Percentiles rank a stretch among this genome's conserved stretches.
Conservation (phyloP, 2,329 filamentous ascomycete genomes). For the Phaeophleospora eucalypticola region DNA sequence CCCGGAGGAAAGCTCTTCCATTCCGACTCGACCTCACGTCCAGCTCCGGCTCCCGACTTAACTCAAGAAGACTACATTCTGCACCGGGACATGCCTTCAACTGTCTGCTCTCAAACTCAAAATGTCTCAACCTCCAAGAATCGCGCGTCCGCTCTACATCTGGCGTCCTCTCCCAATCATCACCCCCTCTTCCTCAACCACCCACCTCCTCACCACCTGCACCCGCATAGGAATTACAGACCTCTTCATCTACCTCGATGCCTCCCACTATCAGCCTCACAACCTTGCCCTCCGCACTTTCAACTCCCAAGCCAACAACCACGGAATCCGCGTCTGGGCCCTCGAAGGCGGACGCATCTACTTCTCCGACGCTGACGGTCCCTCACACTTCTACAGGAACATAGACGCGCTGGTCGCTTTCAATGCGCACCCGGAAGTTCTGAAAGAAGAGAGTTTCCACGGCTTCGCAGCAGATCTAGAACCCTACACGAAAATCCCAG, state of each 20-base stretch:
- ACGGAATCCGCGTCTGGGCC: neutral
- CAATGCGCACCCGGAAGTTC: neutral
- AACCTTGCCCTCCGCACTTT: neutral
- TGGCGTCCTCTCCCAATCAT: too few species aligned
- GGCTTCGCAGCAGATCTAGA: conserved; percentile 3
- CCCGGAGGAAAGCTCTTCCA: too few species aligned
- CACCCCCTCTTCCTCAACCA: too few species aligned
- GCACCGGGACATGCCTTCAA: too few species aligned
- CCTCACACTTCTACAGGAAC: neutral
- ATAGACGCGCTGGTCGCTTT: neutral
- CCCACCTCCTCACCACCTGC: too few species aligned
- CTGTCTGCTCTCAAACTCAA: too few species aligned
- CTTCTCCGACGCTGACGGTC: conserved; percentile 2
- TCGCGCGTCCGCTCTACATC: too few species aligned
- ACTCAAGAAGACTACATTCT: too few species aligned
- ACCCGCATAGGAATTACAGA: too few species aligned
- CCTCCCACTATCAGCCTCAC: neutral
- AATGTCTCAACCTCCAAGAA: too few species aligned
- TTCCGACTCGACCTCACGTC: too few species aligned
- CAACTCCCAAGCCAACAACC: neutral
- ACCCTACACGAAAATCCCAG: neutral
- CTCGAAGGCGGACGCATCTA: conserved; percentile 3
- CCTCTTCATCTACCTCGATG: conserved; percentile 3
- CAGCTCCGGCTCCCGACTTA: too few species aligned
- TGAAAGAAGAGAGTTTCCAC: neutral